Conservation (phyloP, 176 grass and related monocot genomes). For the Carex pumila region DNA sequence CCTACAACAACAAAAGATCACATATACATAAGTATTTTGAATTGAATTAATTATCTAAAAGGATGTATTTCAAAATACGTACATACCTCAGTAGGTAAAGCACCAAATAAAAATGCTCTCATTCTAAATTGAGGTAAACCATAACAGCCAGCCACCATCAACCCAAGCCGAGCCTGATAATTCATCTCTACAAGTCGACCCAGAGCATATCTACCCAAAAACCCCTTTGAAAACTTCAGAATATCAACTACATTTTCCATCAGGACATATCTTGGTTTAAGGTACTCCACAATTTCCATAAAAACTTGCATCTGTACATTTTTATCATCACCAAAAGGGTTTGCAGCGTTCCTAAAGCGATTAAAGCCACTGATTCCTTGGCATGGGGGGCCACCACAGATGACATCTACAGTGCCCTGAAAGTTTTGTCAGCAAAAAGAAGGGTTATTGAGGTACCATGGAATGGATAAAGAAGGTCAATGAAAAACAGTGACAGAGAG, state of each 20-base stretch:
- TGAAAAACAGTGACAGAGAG: neutral
- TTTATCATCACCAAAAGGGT: conserved; percentile 75
- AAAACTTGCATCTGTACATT: conserved; percentile 76
- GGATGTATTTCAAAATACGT: neutral
- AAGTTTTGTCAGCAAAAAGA: neutral
- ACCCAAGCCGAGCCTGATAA: conserved; percentile 69
- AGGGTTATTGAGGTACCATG: neutral
- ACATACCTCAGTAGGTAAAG: conserved; percentile 61
- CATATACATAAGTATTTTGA: neutral
- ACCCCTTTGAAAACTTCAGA: conserved; percentile 70
- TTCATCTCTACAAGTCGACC: conserved; percentile 65
- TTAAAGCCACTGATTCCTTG: conserved; percentile 94
- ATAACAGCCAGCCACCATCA: conserved; percentile 78
- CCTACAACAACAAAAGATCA: conserved; percentile 24
- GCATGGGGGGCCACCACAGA: conserved; percentile 82
- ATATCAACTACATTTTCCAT: conserved; percentile 98
- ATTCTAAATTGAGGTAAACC: conserved; percentile 77
- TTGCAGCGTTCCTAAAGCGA: conserved; percentile 55
- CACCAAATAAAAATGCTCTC: conserved; percentile 75
- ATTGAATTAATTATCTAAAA: neutral
- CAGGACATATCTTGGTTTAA: conserved; percentile 70
- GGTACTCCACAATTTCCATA: conserved; percentile 69
- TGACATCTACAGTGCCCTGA: conserved; percentile 67
- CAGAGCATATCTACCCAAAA: conserved; percentile 63
- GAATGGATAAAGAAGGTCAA: neutral